Evolutionary conservation across 1,284 basidiomycete genomes (phyloP).

Genomic region (Coniophora puteana): DNA sequence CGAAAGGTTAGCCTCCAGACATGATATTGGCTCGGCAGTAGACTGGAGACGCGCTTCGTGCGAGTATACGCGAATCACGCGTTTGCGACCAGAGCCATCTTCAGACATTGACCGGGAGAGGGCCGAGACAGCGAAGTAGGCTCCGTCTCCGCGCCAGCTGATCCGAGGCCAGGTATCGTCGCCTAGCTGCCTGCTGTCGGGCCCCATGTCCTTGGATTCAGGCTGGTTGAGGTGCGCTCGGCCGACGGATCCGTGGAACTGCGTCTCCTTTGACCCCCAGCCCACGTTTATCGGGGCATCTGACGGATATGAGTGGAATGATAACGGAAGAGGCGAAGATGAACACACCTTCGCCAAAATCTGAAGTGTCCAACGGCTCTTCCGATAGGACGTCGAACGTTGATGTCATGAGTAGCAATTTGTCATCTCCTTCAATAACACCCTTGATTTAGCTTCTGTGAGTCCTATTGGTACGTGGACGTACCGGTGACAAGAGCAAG

Average conservation of each 20-base stretch:
- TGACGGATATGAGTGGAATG: constrained; percentile 26
- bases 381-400: constrained; percentile 89
- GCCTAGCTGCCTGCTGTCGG: too few species aligned
- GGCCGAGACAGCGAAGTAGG: constrained; percentile 84
- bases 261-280: constrained; percentile 96
- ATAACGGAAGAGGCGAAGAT: constrained; percentile 3
- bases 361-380: constrained; percentile 62
- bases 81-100: constrained; percentile 28
- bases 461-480: constrained; percentile 10
- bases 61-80: constrained; percentile 78
- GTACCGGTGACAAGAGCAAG: constrained; percentile 77
- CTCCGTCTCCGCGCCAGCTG: constrained; percentile 92
- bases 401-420: constrained; percentile 86
- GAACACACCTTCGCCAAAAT: constrained; percentile 79
- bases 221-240: constrained; percentile 50
- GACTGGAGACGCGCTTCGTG: constrained; percentile 79
- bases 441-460: constrained; percentile 4
- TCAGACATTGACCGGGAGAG: constrained; percentile 35
- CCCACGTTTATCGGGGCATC: constrained; percentile 93
- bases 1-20: constrained; percentile 77
- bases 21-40: constrained; percentile 81
- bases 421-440: constrained; percentile 44
- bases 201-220: constrained; percentile 44
- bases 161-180: constrained; percentile 77
- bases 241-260: constrained; percentile 96